These are phyloP conservation scores for Tricladium varicosporioides DNA, from an alignment of 2,329 filamentous ascomycete genomes.

Conservation along the genomic window DNA sequence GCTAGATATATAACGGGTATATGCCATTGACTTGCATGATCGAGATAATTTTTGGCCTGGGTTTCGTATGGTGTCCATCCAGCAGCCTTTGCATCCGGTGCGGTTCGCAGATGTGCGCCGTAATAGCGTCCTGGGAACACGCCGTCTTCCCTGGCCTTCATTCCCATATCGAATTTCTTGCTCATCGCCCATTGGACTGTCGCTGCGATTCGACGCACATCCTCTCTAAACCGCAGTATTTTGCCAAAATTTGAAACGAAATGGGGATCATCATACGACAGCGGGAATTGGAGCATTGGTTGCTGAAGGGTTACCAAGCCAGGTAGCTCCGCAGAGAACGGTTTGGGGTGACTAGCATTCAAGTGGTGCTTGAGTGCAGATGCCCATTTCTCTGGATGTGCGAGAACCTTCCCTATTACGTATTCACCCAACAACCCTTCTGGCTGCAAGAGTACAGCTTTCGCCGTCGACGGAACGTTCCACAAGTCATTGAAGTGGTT, in stretches of 20 bases:
- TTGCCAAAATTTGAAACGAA: slow-evolving; percentile 40
- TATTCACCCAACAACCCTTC: slow-evolving; percentile 4
- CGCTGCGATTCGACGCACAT: slow-evolving; percentile 31
- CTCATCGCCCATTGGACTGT: slow-evolving; percentile 34
- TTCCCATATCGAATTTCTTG: slow-evolving; percentile 24
- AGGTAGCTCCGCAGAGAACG: slow-evolving; percentile 6
- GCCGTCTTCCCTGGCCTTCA: slow-evolving; percentile 30
- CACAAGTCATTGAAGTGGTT: slow-evolving; percentile 18
- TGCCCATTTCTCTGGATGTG: slow-evolving; percentile 14
- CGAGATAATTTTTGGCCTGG: slow-evolving; percentile 36
- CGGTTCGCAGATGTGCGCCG: slow-evolving; percentile 39
- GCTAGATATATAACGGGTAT: slow-evolving; percentile 41
- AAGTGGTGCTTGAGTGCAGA: slow-evolving; percentile 15
- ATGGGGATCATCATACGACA: slow-evolving; percentile 29
- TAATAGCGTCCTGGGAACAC: slow-evolving; percentile 33
- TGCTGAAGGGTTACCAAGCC: slow-evolving; percentile 12
- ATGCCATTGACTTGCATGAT: slow-evolving; percentile 29
- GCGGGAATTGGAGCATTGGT: slow-evolving; percentile 33
- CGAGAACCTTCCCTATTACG: slow-evolving; percentile 1
- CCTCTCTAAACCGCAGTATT: slow-evolving; percentile 33
- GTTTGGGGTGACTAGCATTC: neutral
- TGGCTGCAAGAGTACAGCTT: slow-evolving; percentile 1
- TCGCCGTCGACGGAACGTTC: slow-evolving; percentile 13
- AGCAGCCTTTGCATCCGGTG: slow-evolving; percentile 34
- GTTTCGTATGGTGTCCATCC: slow-evolving; percentile 36